Percentiles rank a stretch among this genome's conserved stretches.
Evolutionary conservation across 106 monocot genomes (phyloP).

Genomic region (Ottelia alismoides): DNA sequence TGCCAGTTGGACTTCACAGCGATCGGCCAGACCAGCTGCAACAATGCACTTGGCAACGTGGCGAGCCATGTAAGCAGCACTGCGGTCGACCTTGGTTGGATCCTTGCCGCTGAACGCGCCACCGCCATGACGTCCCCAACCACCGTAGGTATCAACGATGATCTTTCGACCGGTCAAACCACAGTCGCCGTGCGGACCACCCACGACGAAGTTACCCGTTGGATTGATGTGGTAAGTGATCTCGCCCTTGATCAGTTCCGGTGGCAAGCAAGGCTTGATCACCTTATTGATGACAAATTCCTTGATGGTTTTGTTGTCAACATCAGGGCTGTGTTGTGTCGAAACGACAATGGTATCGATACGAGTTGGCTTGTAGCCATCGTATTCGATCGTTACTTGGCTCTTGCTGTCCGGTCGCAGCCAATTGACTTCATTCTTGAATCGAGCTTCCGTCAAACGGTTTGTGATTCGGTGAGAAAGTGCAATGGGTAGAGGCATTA

Average conservation of each 20-base stretch:
- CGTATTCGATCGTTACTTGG: constrained; percentile 6
- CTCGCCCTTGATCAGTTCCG: too few species aligned
- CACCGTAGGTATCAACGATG: too few species aligned
- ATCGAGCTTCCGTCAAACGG: constrained; percentile 1
- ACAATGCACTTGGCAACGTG: constrained; percentile 11
- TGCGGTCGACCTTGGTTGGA: too few species aligned
- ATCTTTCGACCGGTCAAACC: constrained; percentile 8
- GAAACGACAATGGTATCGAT: constrained; percentile 5
- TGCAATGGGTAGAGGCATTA: constrained; percentile 3
- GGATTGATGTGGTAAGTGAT: too few species aligned
- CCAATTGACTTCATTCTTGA: neutral
- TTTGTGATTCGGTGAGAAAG: neutral
- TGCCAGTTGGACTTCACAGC: constrained; percentile 1
- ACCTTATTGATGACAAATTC: constrained; percentile 4
- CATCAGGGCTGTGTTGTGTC: constrained; percentile 1
- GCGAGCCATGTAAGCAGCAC: constrained; percentile 7
- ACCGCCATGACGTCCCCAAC: constrained; percentile 9
- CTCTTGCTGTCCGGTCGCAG: constrained; percentile 5
- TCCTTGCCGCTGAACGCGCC: constrained; percentile 13
- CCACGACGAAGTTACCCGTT: constrained; percentile 7
- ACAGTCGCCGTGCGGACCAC: constrained; percentile 6
- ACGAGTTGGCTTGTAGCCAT: neutral
- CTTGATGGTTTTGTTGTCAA: constrained; percentile 4
- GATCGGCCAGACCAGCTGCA: neutral
- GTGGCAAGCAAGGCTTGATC: constrained; percentile 2